Percentiles rank a stretch among this genome's conserved stretches.
Evolutionary conservation across 2,329 filamentous ascomycete genomes (phyloP).

Genomic region (Ilyonectria mors-panacis): DNA sequence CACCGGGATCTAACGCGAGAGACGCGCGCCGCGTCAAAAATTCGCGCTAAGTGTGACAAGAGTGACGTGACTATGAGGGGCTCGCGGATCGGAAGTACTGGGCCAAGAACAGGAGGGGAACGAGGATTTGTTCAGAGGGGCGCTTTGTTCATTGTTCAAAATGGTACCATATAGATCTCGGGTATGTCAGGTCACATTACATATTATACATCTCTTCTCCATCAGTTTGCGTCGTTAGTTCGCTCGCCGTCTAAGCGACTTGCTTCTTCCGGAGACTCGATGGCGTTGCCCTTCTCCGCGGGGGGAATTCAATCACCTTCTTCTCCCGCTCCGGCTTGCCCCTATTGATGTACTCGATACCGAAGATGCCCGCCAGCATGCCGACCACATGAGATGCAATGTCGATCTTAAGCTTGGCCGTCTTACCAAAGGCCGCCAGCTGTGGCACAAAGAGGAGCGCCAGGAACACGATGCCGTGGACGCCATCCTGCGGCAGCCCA

Average conservation of each 20-base stretch:
- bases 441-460: constrained; percentile 66
- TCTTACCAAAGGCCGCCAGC: constrained; percentile 62
- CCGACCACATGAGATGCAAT: constrained; percentile 68
- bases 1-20: constrained; percentile 37
- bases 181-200: constrained; percentile 34
- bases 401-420: constrained; percentile 61
- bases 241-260: background rate
- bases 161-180: constrained; percentile 39
- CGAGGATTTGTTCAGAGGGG: constrained; percentile 19
- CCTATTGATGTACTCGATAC: constrained; percentile 54
- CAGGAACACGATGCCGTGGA: constrained; percentile 69
- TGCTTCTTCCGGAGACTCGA: constrained; percentile 4
- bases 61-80: background rate
- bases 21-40: constrained; percentile 33
- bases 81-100: background rate
- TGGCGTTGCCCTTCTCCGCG: background rate
- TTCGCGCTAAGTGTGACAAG: constrained; percentile 22
- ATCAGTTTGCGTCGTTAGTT: constrained; percentile 16
- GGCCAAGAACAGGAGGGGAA: background rate
- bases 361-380: constrained; percentile 62
- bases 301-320: constrained; percentile 37
- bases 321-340: constrained; percentile 33
- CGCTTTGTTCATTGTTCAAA: constrained; percentile 27
- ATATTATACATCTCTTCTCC: constrained; percentile 38
- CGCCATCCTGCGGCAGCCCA: constrained; percentile 70